Conservation (phyloP, 345 rosid species). For the Schrenkiella parvula region DNA sequence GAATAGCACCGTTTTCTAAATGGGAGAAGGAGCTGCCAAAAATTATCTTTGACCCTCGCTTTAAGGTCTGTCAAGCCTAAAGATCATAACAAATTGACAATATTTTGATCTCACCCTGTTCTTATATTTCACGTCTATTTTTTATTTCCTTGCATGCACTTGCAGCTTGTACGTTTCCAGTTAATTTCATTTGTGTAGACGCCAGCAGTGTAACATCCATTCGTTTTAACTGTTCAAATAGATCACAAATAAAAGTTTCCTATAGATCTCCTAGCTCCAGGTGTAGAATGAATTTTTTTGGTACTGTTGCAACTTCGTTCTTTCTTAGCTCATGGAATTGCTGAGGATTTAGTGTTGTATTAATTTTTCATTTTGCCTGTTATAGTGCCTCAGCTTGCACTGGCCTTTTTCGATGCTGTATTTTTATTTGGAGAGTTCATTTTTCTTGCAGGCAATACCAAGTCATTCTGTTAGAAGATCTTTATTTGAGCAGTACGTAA, state of each 20-base stretch:
- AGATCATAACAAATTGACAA: conserved; percentile 10
- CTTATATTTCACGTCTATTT: not conserved
- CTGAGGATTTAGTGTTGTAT: not conserved
- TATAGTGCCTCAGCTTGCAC: not conserved
- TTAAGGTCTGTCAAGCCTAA: conserved; percentile 63
- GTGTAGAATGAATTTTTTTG: not conserved
- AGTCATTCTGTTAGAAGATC: conserved; percentile 42
- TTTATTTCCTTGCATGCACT: not conserved
- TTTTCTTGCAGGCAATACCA: conserved; percentile 71
- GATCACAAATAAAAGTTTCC: not conserved
- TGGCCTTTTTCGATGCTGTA: not conserved
- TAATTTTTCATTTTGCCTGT: not conserved
- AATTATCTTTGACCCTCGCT: conserved; percentile 91
- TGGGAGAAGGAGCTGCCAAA: conserved; percentile 98
- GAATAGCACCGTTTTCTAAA: conserved; percentile 95
- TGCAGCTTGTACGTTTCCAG: conserved; percentile 1
- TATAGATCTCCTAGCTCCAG: conserved; percentile 1
- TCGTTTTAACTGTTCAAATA: not conserved
- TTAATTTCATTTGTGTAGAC: not conserved
- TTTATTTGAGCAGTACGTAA: conserved; percentile 36
- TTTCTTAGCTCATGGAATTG: too few relatives aligned
- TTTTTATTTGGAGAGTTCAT: conserved; percentile 17
- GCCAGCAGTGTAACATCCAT: not conserved
- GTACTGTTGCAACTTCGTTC: not conserved
- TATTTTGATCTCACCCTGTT: not conserved